Conservation (phyloP, 148 eudicot genomes). For the Beta vulgaris region DNA sequence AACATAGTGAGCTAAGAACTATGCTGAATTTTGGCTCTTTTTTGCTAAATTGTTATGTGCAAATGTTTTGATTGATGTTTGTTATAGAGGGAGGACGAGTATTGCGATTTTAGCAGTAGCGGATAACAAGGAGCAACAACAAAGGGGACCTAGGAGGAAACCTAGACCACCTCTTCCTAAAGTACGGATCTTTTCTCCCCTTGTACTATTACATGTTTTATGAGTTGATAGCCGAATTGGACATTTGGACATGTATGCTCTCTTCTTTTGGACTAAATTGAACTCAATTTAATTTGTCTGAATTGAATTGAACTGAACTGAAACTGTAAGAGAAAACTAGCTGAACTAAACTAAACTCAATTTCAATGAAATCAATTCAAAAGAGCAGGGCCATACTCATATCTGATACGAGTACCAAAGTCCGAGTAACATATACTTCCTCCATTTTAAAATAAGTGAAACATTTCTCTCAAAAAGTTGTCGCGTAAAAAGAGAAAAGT, state of each 20-base stretch:
- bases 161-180: constrained; percentile 76
- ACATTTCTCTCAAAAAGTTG: too few relatives aligned
- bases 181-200: constrained; percentile 38
- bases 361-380: too few relatives aligned
- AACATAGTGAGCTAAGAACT: not conserved
- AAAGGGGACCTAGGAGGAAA: constrained; percentile 52
- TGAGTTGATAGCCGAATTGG: not conserved
- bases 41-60: not conserved
- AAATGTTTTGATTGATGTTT: not conserved
- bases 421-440: too few relatives aligned
- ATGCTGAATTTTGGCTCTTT: not conserved
- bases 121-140: constrained; percentile 47
- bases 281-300: too few relatives aligned
- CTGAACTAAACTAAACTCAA: too few relatives aligned
- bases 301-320: too few relatives aligned
- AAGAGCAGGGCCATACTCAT: not conserved
- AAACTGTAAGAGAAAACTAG: too few relatives aligned
- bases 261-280: too few relatives aligned
- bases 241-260: too few relatives aligned
- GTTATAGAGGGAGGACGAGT: constrained; percentile 83
- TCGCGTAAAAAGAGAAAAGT: too few relatives aligned
- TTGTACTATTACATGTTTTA: not conserved
- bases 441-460: too few relatives aligned
- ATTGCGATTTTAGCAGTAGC: constrained; percentile 55
- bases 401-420: too few relatives aligned